A percentile compares a stretch with the other conserved stretches of the same genome.
phyloP scores from a whole-genome alignment of 208 protist species.

The Wallacemonas sp. region DNA sequence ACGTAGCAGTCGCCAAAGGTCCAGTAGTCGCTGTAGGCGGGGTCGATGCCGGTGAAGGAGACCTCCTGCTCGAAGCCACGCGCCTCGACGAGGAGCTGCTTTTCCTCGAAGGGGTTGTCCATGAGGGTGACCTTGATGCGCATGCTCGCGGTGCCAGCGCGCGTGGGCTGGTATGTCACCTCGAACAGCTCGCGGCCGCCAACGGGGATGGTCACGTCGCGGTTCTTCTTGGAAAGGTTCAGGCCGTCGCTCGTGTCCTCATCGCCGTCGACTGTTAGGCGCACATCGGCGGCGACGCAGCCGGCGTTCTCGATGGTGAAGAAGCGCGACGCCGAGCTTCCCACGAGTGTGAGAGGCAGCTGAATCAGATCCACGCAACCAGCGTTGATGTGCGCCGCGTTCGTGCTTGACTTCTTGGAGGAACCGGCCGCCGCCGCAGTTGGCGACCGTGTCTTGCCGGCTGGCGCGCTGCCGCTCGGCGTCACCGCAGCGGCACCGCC shows the following conservation, averaged over 20 bases:
- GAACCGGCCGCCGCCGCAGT: background rate
- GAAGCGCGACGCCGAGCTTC: conserved; percentile 32
- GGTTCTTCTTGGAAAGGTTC: conserved; percentile 33
- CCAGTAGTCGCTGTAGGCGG: conserved; percentile 67
- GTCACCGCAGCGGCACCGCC: too few species aligned
- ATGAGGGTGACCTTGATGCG: conserved; percentile 73
- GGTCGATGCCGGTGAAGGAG: conserved; percentile 91
- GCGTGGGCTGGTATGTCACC: conserved; percentile 58
- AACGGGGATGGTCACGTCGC: conserved; percentile 63
- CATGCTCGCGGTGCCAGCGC: conserved; percentile 44
- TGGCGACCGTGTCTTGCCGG: background rate
- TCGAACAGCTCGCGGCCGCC: conserved; percentile 56
- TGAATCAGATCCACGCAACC: conserved; percentile 68
- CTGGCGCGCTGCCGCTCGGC: too few species aligned
- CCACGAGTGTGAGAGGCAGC: conserved; percentile 82
- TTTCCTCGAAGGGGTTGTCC: conserved; percentile 95
- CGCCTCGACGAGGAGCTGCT: conserved; percentile 71
- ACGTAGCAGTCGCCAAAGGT: conserved; percentile 89
- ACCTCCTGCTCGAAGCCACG: conserved; percentile 86
- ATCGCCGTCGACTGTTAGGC: conserved; percentile 42
- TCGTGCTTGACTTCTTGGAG: background rate
- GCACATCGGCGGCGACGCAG: conserved; percentile 79
- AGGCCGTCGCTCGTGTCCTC: conserved; percentile 26
- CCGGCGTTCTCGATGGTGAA: conserved; percentile 90
- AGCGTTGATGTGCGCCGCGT: background rate